Evolutionary conservation across 2,329 filamentous ascomycete genomes (phyloP).

Genomic region (Cladorrhinum sp.): DNA sequence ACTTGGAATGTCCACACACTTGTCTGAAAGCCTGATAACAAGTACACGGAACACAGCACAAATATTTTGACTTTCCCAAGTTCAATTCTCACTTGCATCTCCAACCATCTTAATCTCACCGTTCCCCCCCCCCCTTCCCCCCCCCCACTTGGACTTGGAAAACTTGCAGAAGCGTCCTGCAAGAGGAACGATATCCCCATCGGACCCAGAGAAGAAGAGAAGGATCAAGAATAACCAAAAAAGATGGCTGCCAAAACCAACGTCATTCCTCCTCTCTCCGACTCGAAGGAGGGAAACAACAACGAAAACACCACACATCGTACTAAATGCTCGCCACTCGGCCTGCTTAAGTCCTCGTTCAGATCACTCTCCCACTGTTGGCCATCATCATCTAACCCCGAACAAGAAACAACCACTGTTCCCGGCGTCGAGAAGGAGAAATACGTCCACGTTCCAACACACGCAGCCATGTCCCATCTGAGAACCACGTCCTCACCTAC

Average conservation of each 20-base stretch:
- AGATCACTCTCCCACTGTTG: conserved; percentile 18
- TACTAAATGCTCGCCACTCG: conserved; percentile 19
- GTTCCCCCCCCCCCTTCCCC: neutral
- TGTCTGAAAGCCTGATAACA: neutral
- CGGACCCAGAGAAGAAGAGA: neutral
- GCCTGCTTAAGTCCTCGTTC: conserved; percentile 16
- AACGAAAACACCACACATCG: neutral
- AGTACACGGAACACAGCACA: neutral
- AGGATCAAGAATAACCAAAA: neutral
- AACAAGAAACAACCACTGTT: neutral
- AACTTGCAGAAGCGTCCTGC: neutral
- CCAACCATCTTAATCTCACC: no score
- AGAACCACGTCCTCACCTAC: conserved; percentile 38
- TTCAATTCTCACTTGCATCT: neutral
- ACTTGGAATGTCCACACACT: neutral
- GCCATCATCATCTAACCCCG: conserved; percentile 7
- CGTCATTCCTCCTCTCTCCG: neutral
- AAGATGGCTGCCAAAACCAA: neutral
- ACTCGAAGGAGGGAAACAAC: neutral
- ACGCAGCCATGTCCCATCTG: conserved; percentile 42
- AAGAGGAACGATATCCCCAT: neutral
- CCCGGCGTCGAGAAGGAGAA: conserved; percentile 16
- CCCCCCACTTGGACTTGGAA: neutral
- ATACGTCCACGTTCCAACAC: conserved; percentile 37
- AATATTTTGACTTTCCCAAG: neutral